phyloP scores from a whole-genome alignment of 306 rosid species.

The Sesbania bispinosa region DNA sequence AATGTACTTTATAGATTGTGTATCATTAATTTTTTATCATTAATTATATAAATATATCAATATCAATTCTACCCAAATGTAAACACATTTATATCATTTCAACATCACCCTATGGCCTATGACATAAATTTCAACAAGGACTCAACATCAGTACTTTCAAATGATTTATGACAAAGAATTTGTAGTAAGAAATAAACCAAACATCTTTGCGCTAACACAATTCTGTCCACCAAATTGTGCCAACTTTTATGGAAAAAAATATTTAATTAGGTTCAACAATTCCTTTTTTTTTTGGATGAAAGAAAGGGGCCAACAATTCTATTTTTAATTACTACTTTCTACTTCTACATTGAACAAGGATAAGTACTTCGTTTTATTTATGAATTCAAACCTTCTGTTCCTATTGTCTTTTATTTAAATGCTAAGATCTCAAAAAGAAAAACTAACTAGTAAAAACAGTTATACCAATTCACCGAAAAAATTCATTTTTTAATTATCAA shows the following conservation, averaged over 20 bases:
- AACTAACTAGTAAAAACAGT: neutral
- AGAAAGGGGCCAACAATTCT: too few species aligned
- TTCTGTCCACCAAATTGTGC: neutral
- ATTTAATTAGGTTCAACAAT: neutral
- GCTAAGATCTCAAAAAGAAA: neutral
- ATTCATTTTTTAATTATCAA: neutral
- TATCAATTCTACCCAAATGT: too few species aligned
- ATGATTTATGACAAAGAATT: neutral
- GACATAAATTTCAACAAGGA: neutral
- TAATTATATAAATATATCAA: too few species aligned
- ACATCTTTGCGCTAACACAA: neutral
- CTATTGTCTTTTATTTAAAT: neutral
- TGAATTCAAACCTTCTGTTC: neutral
- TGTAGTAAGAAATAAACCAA: neutral
- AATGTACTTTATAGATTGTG: too few species aligned
- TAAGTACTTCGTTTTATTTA: neutral
- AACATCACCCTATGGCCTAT: neutral
- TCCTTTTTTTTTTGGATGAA: too few species aligned
- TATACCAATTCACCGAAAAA: neutral
- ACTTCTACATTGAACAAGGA: neutral
- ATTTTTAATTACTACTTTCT: too few species aligned
- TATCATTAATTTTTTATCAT: too few species aligned
- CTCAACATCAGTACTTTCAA: neutral
- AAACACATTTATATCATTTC: too few species aligned
- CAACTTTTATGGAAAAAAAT: neutral